Evolutionary conservation across 2,329 filamentous ascomycete species (phyloP), one percentile per base, ranked within the genome.

Genomic region (Colletotrichum sansevieriae): DNA sequence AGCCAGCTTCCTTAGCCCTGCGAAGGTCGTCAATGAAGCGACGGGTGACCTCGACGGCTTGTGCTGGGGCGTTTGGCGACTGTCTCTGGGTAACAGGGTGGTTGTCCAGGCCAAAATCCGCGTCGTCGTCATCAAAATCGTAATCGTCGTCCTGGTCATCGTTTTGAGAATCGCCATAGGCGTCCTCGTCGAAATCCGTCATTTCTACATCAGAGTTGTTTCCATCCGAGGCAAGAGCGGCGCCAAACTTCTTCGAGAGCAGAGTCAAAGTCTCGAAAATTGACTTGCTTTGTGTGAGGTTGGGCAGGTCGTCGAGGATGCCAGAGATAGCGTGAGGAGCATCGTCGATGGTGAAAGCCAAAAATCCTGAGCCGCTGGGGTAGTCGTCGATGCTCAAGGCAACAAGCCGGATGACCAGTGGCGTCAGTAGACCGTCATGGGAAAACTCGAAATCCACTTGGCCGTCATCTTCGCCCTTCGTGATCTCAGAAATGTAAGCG

Each of bases 381-480:
- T 84, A 84, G 1, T 76, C 76, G 47, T 77, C 74, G 58, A 80
- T 57, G 74, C 79, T 72, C 74, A 71, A 43, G 12, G 62, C 13
- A 6, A 41, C 18, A 62, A 64, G 70, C 41, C 59, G 49, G 10
- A 74, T 76, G 22, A 78, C 72, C 4, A 85, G 65, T 15, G 76
- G 70, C 3, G 58, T 20, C 1, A 68, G 44, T 3, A 80, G 64
- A 8, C 57, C 49, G 3, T 74, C 52, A 61, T 80, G 76, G 10
- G 63, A 70, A 69, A 82, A 92, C 4, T 78, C 82, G 76, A 95
- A 91, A 13, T 84, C 85, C 65, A 97, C 83, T 65, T 92, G 88
- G 58, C 92, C 92, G 77, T 95, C 91, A 37, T 92, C 90, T 5
- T 90, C 88, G 15, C 91, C 91, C 41, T 82, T 81, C 39, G 80